Conservation (phyloP, 345 rosid genomes). For the Toxicodendron radicans region DNA sequence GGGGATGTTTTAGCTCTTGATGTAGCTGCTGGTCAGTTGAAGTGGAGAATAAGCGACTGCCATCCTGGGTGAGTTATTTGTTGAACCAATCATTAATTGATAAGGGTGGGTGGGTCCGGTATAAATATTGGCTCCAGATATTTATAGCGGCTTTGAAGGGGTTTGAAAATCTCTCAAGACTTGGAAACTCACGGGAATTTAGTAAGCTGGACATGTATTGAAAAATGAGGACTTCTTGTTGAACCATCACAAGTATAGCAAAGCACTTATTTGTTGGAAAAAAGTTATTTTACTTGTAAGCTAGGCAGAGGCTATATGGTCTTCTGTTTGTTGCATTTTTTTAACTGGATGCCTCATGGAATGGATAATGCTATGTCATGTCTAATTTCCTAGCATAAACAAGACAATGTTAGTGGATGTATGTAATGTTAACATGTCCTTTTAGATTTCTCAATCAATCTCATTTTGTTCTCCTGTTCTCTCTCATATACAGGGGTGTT, state of each 20-base stretch:
- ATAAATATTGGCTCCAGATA: not conserved
- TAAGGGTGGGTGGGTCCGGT: not conserved
- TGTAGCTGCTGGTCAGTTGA: conserved; percentile 84
- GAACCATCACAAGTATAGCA: not conserved
- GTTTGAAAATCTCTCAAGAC: not conserved
- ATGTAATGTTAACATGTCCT: not conserved
- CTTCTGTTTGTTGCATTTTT: not conserved
- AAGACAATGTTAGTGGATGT: too few relatives aligned
- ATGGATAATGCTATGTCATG: not conserved
- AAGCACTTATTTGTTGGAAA: not conserved
- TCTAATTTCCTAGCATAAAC: too few relatives aligned
- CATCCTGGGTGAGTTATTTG: conserved; percentile 81
- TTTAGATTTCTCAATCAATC: conserved; percentile 4
- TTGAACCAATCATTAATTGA: not conserved
- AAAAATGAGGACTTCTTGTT: not conserved
- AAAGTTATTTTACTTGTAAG: not conserved
- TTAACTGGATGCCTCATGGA: not conserved
- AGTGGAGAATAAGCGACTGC: conserved; percentile 83
- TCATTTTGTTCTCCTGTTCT: not conserved
- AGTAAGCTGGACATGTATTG: not conserved
- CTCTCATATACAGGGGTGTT: conserved; percentile 65
- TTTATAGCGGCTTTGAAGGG: not conserved
- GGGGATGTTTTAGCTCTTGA: conserved; percentile 95
- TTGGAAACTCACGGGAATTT: not conserved
- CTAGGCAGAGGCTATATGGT: not conserved